These are phyloP conservation scores for Monosporascus sp. DNA, from an alignment of 2,329 filamentous ascomycete species.

Conservation along the genomic window DNA sequence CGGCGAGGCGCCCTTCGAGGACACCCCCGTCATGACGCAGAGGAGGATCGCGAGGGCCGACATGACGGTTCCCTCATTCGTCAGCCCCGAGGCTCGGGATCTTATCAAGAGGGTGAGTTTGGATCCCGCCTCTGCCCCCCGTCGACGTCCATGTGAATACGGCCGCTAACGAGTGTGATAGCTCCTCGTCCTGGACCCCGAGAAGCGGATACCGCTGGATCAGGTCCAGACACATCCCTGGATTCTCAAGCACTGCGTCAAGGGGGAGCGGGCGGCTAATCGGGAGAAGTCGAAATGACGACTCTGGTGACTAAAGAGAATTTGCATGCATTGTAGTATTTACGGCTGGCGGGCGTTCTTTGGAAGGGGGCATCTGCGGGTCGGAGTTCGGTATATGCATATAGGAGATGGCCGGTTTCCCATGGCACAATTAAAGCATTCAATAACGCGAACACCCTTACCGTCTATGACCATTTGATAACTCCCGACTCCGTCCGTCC, in stretches of 20 bases:
- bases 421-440: too few relatives aligned
- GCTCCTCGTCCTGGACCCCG: constrained; percentile 87
- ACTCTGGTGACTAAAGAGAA: not conserved
- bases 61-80: constrained; percentile 86
- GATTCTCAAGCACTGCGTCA: constrained; percentile 91
- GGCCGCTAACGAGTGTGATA: constrained; percentile 26
- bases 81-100: constrained; percentile 85
- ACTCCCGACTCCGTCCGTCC: too few relatives aligned
- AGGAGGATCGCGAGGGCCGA: constrained; percentile 82
- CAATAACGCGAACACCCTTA: too few relatives aligned
- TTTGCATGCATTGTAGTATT: too few relatives aligned
- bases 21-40: constrained; percentile 91
- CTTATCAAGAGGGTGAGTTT: constrained; percentile 77
- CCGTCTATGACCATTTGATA: too few relatives aligned
- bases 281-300: constrained; percentile 39
- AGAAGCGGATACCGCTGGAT: constrained; percentile 86
- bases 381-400: constrained; percentile 15
- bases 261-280: constrained; percentile 49
- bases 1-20: constrained; percentile 94
- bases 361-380: constrained; percentile 9
- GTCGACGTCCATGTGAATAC: not conserved
- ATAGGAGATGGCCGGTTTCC: constrained; percentile 17
- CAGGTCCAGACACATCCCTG: constrained; percentile 87
- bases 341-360: not conserved
- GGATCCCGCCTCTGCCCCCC: not conserved